A percentile compares a stretch with the other conserved stretches of the same genome.
Conservation (phyloP, 73 alveolate genomes). For the Effrenium voratum region DNA sequence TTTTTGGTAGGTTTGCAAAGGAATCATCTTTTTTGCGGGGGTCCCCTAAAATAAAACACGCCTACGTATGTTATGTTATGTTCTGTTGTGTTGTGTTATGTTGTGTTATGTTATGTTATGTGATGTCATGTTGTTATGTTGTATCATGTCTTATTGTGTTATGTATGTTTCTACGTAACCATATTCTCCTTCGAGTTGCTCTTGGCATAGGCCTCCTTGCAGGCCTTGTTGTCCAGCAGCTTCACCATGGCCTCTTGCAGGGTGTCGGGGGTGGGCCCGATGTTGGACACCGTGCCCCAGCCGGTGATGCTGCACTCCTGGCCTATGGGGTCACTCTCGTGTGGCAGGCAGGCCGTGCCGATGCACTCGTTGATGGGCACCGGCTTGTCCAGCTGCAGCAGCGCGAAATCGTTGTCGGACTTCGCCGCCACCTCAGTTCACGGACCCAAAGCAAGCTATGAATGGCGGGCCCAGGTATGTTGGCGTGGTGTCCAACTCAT, state of each 20-base stretch:
- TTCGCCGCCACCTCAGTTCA: background rate
- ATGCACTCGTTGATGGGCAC: conserved; percentile 75
- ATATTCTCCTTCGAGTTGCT: conserved; percentile 22
- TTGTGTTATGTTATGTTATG: no score
- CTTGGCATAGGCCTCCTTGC: conserved; percentile 42
- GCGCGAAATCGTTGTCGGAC: conserved; percentile 71
- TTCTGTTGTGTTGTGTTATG: no score
- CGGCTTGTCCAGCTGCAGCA: conserved; percentile 51
- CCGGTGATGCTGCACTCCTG: conserved; percentile 69
- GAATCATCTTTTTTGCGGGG: no score
- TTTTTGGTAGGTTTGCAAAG: no score
- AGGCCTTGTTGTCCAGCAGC: background rate
- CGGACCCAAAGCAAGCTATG: no score
- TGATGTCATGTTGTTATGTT: no score
- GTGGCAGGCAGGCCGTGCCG: conserved; percentile 80
- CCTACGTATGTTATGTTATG: no score
- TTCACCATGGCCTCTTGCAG: conserved; percentile 78
- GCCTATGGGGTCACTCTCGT: background rate
- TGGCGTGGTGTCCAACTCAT: no score
- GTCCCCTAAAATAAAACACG: no score
- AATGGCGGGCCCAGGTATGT: no score
- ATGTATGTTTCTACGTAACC: no score
- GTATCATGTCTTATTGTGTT: no score
- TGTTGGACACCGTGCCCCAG: conserved; percentile 59
- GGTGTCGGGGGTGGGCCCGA: conserved; percentile 52